phyloP scores from a whole-genome alignment of 75 land plant species.

The Pinus taeda region DNA sequence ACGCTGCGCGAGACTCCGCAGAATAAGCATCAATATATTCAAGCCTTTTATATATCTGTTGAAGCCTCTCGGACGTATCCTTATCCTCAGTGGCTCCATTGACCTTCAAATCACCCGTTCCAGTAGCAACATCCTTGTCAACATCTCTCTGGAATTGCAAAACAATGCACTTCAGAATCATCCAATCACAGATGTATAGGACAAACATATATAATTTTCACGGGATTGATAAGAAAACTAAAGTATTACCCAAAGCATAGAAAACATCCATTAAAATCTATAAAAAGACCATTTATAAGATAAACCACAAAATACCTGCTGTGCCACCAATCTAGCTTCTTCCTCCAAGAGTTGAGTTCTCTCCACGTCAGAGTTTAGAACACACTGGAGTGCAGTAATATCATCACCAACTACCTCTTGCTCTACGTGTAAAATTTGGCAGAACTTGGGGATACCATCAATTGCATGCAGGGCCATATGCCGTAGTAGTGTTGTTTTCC shows the following conservation, averaged over 20 bases:
- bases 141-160: constrained; percentile 40
- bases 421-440: constrained; percentile 98
- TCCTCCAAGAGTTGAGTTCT: constrained; percentile 85
- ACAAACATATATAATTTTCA: constrained; percentile 8
- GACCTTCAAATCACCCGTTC: constrained; percentile 18
- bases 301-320: constrained; percentile 56
- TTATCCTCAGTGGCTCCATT: constrained; percentile 40
- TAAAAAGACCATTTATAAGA: neutral
- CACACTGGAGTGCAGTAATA: constrained; percentile 88
- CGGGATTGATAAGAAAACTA: neutral
- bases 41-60: constrained; percentile 91
- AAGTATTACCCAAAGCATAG: neutral
- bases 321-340: constrained; percentile 69
- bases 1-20: constrained; percentile 94
- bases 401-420: constrained; percentile 98
- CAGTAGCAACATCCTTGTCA: constrained; percentile 37
- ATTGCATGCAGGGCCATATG: constrained; percentile 99
- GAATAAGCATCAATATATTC: constrained; percentile 93
- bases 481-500: constrained; percentile 95
- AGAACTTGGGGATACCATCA: constrained; percentile 92
- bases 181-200: neutral
- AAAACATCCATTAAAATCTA: neutral
- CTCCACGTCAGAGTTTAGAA: constrained; percentile 85
- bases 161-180: constrained; percentile 2
- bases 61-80: constrained; percentile 78